Evolutionary conservation across 176 grass and related monocot species (phyloP), one percentile per base, ranked within the genome.

Genomic region (Lolium multiflorum): DNA sequence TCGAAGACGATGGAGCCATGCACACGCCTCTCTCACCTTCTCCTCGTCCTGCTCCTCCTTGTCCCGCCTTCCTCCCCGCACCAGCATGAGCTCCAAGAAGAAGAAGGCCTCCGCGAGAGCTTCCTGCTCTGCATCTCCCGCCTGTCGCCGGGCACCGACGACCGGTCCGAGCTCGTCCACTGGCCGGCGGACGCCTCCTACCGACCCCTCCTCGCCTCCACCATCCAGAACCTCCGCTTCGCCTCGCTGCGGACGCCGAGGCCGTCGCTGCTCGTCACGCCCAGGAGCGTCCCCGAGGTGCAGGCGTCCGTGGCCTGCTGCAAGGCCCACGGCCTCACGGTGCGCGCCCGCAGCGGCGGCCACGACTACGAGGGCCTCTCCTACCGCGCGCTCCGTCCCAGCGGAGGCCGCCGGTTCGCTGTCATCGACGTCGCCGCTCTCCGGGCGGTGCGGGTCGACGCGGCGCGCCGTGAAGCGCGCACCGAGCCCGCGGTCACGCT

Each of bases 331-430:
- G 72, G 51, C 3, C 44, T 96, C 41, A 65, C 47, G 13, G 83
- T 93, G 39, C 74, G 91, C 75, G 69, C 78, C 31, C 86, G 89
- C 71, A 91, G 94, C 80, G 91, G 91, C 12, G 94, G 91, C 1
- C 91, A 93, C 60, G 94, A 96, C 79, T 93, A 88, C 37, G 89
- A 96, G 86, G 94, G 94, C 35, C 78, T 96, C 15, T 96, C 91
- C 3, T 93, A 94, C 71, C 71, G 91, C 38, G 81, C 81, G 20
- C 17, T 79, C n/a, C 73, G 14, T 1, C 59, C 43, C 9, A 69
- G n/a, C 82, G 74, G 18, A 0, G n/a, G 24, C 21, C 65, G 87
- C n/a, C 28, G 9, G 25, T 93, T 96, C 80, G 81, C 79, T 15
- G 77, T 96, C 26, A 18, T 96, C 52, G 91, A 93, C 87, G 83